Base-by-base conservation (phyloP, 192 early-diverging fungal genomes). In the Coemansia sp. region DNA sequence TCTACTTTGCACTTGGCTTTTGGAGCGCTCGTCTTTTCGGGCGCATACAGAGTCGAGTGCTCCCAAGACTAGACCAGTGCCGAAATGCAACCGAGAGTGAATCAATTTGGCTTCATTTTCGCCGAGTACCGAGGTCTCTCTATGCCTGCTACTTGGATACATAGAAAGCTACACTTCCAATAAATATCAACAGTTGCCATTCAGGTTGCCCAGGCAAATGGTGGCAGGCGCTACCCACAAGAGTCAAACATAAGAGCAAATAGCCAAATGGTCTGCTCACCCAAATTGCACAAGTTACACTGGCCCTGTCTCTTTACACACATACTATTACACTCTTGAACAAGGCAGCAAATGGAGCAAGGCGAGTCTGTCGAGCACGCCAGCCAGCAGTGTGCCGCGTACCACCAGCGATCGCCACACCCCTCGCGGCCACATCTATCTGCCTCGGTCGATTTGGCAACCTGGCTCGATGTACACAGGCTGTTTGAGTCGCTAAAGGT, bases 51-150 rank as follows among this genome's bases (percentile, higher is more conserved):
- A 21, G 43, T 47, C 6, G 61, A 56, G 47, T 33, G 16, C 28
- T 64, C 55, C 45, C 61, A 50, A 61, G 75, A 60, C 48, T 57
- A 61, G 62, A 39, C 45, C 76, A 72, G 76, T 59, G 76, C 76
- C 76, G 69, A 77, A 72, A 65, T 52, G 65, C 60, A 66, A 58
- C 76, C 76, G 47, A 77, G 66, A 77, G 8, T 13, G 43, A 72
- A 33, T 8, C 47, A 12, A 53, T 20, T 12, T 6, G 53, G 62
- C 68, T 59, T 62, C 39, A n/a, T 59, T 65, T 75, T 68, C 66
- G 60, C 68, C 64, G 55, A 57, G 47, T 65, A 21, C 62, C 42
- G 37, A 16, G 20, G 45, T 25, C 48, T 64, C 37, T 18, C 61
- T 10, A 26, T 70, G 61, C 59, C 25, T 59, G 38, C 61, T 45